These are phyloP conservation scores for Debaryomyces robertsiae DNA, from an alignment of 1,139 yeast genomes.

Conservation along the genomic window DNA sequence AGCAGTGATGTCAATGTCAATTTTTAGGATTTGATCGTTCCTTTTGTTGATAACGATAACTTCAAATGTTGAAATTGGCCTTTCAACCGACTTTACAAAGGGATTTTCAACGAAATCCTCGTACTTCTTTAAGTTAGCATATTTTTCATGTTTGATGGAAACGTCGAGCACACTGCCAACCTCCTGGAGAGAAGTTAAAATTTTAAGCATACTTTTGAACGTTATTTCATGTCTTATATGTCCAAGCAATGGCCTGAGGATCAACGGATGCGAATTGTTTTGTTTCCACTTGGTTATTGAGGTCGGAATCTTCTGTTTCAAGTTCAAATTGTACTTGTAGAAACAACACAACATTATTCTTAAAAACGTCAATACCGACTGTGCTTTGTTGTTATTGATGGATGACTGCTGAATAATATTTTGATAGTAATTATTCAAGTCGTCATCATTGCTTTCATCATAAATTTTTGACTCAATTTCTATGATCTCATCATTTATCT, in stretches of 20 bases:
- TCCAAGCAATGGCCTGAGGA: slow-evolving; percentile 69
- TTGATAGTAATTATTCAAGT: slow-evolving; percentile 31
- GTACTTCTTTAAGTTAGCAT: slow-evolving; percentile 25
- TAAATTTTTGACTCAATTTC: slow-evolving; percentile 67
- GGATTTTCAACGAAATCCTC: slow-evolving; percentile 29
- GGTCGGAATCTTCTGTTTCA: slow-evolving; percentile 50
- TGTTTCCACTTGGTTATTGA: slow-evolving; percentile 55
- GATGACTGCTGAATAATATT: slow-evolving; percentile 34
- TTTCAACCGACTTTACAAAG: slow-evolving; percentile 43
- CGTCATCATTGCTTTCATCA: slow-evolving; percentile 50
- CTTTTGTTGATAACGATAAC: slow-evolving; percentile 18
- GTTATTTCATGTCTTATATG: slow-evolving; percentile 65
- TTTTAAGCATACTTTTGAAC: slow-evolving; percentile 42
- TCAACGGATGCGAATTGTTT: slow-evolving; percentile 49
- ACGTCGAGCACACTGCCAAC: slow-evolving; percentile 23
- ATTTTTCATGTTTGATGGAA: slow-evolving; percentile 26
- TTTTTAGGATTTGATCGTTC: slow-evolving; percentile 26
- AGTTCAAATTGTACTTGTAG: slow-evolving; percentile 52
- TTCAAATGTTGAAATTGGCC: slow-evolving; percentile 33
- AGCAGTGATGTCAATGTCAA: slow-evolving; percentile 37
- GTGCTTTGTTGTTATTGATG: slow-evolving; percentile 48
- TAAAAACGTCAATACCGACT: slow-evolving; percentile 52
- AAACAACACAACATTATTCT: slow-evolving; percentile 64
- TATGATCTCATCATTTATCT: slow-evolving; percentile 63
- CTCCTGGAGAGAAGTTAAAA: slow-evolving; percentile 37